A percentile compares a stretch with the other conserved stretches of the same genome.
phyloP scores from a whole-genome alignment of 208 protist genomes.

The Leptomonas pyrrhocoris region DNA sequence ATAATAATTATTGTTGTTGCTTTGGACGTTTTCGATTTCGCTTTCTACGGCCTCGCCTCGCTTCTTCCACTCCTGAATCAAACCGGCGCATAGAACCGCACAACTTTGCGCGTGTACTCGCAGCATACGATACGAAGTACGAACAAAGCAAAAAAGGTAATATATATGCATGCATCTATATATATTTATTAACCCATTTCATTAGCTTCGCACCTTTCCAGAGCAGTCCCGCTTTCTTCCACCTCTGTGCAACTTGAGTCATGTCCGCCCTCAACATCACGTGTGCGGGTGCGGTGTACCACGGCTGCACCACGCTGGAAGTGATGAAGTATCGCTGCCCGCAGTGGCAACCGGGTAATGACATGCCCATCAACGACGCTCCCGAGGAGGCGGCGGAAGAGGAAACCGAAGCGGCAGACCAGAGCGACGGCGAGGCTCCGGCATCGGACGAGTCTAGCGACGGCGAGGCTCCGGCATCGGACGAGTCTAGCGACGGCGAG shows the following conservation, averaged over 20 bases:
- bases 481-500: conserved; percentile 16
- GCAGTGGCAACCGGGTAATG: conserved; percentile 65
- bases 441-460: conserved; percentile 8
- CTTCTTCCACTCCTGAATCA: too few species aligned
- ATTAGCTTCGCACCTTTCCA: too few species aligned
- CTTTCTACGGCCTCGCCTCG: too few species aligned
- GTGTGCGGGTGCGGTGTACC: conserved; percentile 74
- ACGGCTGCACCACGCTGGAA: conserved; percentile 54
- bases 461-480: conserved; percentile 8
- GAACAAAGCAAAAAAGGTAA: not conserved
- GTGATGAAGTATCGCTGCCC: conserved; percentile 78
- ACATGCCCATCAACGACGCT: conserved; percentile 40
- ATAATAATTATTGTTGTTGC: too few species aligned
- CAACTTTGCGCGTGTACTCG: not conserved
- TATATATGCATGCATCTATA: too few species aligned
- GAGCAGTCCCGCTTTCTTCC: not conserved
- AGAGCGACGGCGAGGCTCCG: conserved; percentile 3
- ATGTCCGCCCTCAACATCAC: conserved; percentile 83
- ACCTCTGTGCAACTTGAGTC: not conserved
- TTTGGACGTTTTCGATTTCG: too few species aligned
- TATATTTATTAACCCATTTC: too few species aligned
- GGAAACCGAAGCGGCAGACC: conserved; percentile 18
- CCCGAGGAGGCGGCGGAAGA: conserved; percentile 36
- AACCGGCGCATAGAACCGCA: too few species aligned
- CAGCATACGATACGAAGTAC: not conserved